Evolutionary conservation across 305 asterid species (phyloP), one percentile per base, ranked within the genome.

Genomic region (Fraxinus angustifolia): DNA sequence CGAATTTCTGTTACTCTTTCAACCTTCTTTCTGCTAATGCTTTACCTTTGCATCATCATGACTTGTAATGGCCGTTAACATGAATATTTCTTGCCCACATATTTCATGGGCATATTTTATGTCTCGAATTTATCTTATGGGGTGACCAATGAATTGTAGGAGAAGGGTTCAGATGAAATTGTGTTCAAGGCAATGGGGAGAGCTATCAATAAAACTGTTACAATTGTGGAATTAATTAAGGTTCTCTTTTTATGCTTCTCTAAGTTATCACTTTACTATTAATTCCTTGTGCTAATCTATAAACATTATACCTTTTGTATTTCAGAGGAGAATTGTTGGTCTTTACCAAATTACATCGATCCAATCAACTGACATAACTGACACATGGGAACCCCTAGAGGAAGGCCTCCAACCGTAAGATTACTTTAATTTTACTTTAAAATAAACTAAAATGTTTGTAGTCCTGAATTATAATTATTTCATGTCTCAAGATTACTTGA

Each of bases 381-480:
- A 96, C 90, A 94, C 96, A 17, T 94, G 98, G 98, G 99, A 94
- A 87, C 99, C 99, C 77, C 88, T 96, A 72, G 99, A 96, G 87
- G 99, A 96, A 89, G 99, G 99, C 86, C 97, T 96, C 79, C 99
- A 94, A 77, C 93, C 84, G 98, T 96, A 93, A 83, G 83, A 6
- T 26, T 28, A 48, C 79, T 72, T 78, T 4, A 33, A 71, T 26
- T 40, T 80, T 48, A 45, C 31, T 79, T 14, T 76, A 16, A 10
- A 4, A 50, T 17, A 50, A 50, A 50, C 62, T 50, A n/a, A 50
- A 50, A 50, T 50, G 21, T 50, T 50, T 16, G 1, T 50, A 17
- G 62, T 23, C 53, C 34, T 56, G 53, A 72, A 16, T 17, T 16
- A 31, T n/a, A 78, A 58, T 10, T 10, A 45, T 21, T 33, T 78